phyloP scores from a whole-genome alignment of 805 yeast species.

The Kluyveromyces wickerhamii region DNA sequence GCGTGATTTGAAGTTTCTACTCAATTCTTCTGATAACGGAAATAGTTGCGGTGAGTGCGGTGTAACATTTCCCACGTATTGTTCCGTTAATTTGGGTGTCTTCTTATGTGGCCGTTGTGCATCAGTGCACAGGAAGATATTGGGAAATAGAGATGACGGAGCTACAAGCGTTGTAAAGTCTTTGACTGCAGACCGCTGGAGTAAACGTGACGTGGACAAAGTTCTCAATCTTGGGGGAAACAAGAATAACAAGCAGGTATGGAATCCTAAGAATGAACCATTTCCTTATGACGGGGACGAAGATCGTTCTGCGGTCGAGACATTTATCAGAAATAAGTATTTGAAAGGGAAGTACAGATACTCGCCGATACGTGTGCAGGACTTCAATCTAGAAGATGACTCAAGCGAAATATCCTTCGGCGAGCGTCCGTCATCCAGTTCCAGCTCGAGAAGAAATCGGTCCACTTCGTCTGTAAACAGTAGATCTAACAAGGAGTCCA shows the following conservation, averaged over 20 bases:
- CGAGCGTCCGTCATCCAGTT: conserved; percentile 5
- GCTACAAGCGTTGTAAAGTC: conserved; percentile 63
- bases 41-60: conserved; percentile 80
- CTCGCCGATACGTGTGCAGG: conserved; percentile 24
- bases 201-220: conserved; percentile 42
- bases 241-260: conserved; percentile 45
- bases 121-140: conserved; percentile 53
- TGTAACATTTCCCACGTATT: conserved; percentile 49
- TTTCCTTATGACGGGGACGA: conserved; percentile 75
- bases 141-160: conserved; percentile 37
- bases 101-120: conserved; percentile 84
- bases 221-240: conserved; percentile 47
- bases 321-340: conserved; percentile 61
- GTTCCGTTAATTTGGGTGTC: conserved; percentile 43
- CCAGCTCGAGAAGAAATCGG: conserved; percentile 5
- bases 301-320: conserved; percentile 45
- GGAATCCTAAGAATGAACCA: conserved; percentile 64
- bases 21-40: conserved; percentile 49
- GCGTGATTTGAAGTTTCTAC: conserved; percentile 47
- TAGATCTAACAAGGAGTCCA: conserved; percentile 3
- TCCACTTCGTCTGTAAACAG: conserved; percentile 3
- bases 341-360: conserved; percentile 47
- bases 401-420: conserved; percentile 6
- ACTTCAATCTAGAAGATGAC: conserved; percentile 14
- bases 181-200: conserved; percentile 67